Base-by-base conservation (phyloP, 148 eudicot genomes). In the Amaranthus hypochondriacus region DNA sequence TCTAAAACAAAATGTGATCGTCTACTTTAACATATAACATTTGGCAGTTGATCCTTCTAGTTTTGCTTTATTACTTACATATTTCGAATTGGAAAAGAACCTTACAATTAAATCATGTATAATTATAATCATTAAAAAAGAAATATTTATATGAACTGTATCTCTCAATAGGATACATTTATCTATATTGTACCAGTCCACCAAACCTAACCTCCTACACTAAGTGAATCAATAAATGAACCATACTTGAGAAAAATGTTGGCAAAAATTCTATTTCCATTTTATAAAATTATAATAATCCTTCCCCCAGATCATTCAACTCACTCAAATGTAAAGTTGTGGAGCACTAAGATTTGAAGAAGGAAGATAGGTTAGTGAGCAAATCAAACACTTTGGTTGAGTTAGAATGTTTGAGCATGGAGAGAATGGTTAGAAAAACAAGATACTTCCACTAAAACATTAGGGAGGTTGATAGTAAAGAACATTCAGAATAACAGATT, bases 121-220 rank as follows among this genome's bases (percentile, higher is more conserved):
- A 28, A 28, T 28, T 28, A 28, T 28, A 28, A 28, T 28, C 39
- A 28, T 28, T 28, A 28, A 28, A 28, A 28, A 28, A 28, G 39
- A 28, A 28, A 28, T 28, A 28, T 28, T 28, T 28, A 5, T 15
- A 50, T 4, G 9, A 13, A 47, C 15, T 15, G 4, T 54, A 54
- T 54, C 72, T 58, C 47, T 66, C 65, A 49, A 72, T 43, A 6
- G 50, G 73, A 60, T 78, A 73, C 81, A 78, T 78, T 62, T 73
- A 78, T 44, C 56, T 50, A 6, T 73, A 78, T 3, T 59, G 73
- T 5, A 73, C 69, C 7, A n/a, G 64, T n/a, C 54, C 64, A n/a
- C 74, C 64, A 15, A 56, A 54, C 10, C 46, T 66, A 67, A 42
- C 71, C 61, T 78, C 73, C 5, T 73, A 53, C 3, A 65, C 65